Evolutionary conservation across 306 rosid genomes (phyloP), one percentile per base, ranked within the genome.

Genomic region (Pyrus bretschneideri): DNA sequence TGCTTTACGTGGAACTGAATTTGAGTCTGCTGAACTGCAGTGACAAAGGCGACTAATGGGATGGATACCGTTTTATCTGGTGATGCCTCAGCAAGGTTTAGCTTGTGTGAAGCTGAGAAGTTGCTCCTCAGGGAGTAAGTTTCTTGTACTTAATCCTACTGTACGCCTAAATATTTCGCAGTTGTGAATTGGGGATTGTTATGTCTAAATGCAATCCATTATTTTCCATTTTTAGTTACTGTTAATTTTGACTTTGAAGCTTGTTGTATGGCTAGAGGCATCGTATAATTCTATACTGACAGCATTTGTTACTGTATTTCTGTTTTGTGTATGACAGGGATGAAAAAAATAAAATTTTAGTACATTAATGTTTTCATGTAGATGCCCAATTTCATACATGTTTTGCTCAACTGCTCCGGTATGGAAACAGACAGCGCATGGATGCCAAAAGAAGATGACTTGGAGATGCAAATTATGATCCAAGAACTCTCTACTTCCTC

Each of bases 401-500:
- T 83, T 38, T 22, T 72, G 23, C 75, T 76, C 64, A 72, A 73
- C n/a, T 74, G 27, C 74, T 55, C 75, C 74, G 61, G 69, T 73
- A 75, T 82, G 80, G 81, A 72, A 77, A 76, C 84, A 92, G 97
- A 79, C 85, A 75, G 62, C 83, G 86, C 52, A 88, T 77, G 80
- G 99, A 95, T 80, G 96, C 91, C 61, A 89, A 83, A 60, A 83
- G 79, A 76, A 90, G 97, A 65, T 69, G 81, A 52, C 93, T 92
- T 66, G 96, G 84, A 30, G 97, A 92, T 83, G 87, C 81, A 80
- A 76, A 87, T 71, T 91, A 89, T 88, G 97, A 95, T 82, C 73
- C 97, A 62, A 88, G 83, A 87, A 95, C 97, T 74, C 79, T 95
- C 45, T 88, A 88, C 74, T 80, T 92, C 93, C 97, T 83, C 86